Conservation (phyloP, 352 stramenopile genomes). For the Phytophthora sp. region DNA sequence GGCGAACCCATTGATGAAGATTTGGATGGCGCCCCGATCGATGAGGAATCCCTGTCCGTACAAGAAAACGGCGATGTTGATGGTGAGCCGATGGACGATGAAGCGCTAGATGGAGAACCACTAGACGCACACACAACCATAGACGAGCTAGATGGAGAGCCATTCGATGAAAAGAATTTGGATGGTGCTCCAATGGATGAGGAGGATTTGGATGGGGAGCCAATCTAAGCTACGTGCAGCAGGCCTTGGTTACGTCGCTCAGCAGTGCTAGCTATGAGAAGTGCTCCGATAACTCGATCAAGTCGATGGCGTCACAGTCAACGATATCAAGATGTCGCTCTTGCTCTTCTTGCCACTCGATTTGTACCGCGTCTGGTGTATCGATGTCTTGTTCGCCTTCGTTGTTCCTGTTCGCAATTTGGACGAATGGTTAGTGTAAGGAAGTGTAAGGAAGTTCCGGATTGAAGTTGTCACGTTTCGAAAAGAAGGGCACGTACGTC, state of each 20-base stretch:
- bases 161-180: constrained; percentile 45
- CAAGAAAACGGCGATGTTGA: constrained; percentile 36
- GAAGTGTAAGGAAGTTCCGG: background rate
- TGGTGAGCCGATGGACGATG: constrained; percentile 48
- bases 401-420: constrained; percentile 5
- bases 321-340: constrained; percentile 27
- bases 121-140: constrained; percentile 39
- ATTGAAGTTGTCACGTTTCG: constrained; percentile 3
- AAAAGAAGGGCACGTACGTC: constrained; percentile 21
- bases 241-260: background rate
- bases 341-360: constrained; percentile 28
- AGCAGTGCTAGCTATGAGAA: background rate
- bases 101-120: constrained; percentile 53
- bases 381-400: constrained; percentile 22
- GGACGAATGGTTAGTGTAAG: background rate
- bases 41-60: constrained; percentile 16
- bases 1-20: constrained; percentile 46
- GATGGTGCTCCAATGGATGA: constrained; percentile 54
- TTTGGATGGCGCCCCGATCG: constrained; percentile 50
- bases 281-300: constrained; percentile 40
- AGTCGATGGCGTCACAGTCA: constrained; percentile 34
- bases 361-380: constrained; percentile 5
- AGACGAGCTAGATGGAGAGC: constrained; percentile 47
- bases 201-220: constrained; percentile 52
- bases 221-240: constrained; percentile 19